Evolutionary conservation across 1,139 yeast genomes (phyloP), one percentile per base, ranked within the genome.

Genomic region (Meyerozyma smithsonii): DNA sequence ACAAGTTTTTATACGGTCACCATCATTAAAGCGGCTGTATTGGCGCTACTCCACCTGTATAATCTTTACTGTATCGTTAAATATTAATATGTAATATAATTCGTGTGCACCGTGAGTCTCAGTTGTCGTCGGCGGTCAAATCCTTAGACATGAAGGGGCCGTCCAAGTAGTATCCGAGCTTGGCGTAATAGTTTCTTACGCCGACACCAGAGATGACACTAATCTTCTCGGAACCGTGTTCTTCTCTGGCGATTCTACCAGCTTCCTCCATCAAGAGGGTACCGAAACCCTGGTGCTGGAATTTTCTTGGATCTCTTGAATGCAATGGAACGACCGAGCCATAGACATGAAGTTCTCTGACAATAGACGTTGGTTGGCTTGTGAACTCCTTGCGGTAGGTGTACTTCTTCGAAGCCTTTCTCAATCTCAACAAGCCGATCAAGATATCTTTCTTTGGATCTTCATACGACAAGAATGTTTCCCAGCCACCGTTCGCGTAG

Each of bases 281-380:
- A 46, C 99, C 99, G 59, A 92, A 92, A 15, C 99, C 99, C 72
- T 94, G 98, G 69, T 92, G 99, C 69, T 92, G 99, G 69, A 92
- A 92, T 62, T 92, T 92, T 55, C 96, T 77, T 39, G 98, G 98
- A 62, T 92, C 98, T 52, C 97, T 77, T n/a, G 95, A 85, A 61
- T 94, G 98, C 47, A 92, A 67, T 2, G 99, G 98, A 25, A 92
- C 99, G 20, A 90, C 97, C 3, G 96, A 86, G 7, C 99, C 99
- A 55, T 92, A 92, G 20, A 92, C 99, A 55, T 92, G 99, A 49
- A 92, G 72, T 61, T 92, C 99, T 59, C 99, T 78, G 21, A 92
- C 97, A 43, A 92, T 80, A 4, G 97, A 88, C 0, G 97, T 87
- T 43, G 82, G 92, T 61, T 90, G 96, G 7, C 70, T 62, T 0